Base-by-base conservation (phyloP, 495 filamentous ascomycete genomes). In the Stereocaulon alpinum region DNA sequence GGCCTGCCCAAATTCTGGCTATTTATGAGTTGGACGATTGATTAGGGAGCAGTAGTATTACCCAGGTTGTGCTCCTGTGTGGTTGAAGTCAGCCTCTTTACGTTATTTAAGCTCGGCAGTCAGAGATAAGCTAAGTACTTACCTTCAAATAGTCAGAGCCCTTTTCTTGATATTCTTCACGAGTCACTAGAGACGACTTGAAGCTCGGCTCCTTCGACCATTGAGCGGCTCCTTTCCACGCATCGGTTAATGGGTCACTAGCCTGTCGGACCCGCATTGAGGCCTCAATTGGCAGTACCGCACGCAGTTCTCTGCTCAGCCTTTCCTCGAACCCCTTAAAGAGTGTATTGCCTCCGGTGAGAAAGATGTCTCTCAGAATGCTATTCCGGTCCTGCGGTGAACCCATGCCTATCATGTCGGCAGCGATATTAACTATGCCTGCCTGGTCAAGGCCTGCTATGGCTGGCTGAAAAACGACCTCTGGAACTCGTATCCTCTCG, bases 361-460 rank as follows among this genome's bases (percentile, higher is more conserved):
- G 68, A 73, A 98, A 98, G 18, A 98, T 80, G 66, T 97, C 92
- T 59, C 79, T 84, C 15, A 95, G 74, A 6, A 96, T 78, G 10
- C 79, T 80, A 32, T 82, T 74, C 42, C 81, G 77, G 53, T 83
- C 79, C 3, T 76, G 69, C 0, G 78, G 73, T 18, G 76, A 70
- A 3, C 80, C 74, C 30, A 96, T 77, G 2, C 93, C 83, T 65
- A 96, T 72, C 41, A 97, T 92, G 61, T 89, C 87, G 6, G 86
- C 85, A 0, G 87, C 87, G 51, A 96, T 90, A 71, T 98, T 92
- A 22, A 94, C 77, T 20, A 98, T 77, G 22, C 93, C 93, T 0
- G 92, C 91, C 71, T 98, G 93, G 67, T 98, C 93, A 40, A 97
- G 76, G 4, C 93, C 93, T 2, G 94, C 93, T 66, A 98, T 96